A percentile compares a stretch with the other conserved stretches of the same genome.
Conservation (phyloP, 1,284 basidiomycete species). For the Vanrija humicola region DNA sequence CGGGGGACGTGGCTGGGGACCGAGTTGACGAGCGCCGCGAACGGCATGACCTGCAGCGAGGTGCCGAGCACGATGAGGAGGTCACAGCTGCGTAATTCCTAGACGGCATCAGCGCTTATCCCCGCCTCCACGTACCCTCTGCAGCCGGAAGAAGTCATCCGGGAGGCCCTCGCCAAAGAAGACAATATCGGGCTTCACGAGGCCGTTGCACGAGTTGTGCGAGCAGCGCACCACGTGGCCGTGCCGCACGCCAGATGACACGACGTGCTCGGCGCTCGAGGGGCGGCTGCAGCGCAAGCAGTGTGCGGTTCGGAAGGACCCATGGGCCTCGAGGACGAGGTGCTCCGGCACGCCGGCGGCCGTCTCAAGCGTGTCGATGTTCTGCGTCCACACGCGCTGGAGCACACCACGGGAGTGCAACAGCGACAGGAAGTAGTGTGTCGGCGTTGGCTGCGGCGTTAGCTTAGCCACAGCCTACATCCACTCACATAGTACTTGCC, state of each 20-base stretch:
- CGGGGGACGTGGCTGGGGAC: constrained; percentile 50
- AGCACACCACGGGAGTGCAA: constrained; percentile 34
- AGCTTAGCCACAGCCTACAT: background rate
- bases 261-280: constrained; percentile 62
- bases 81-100: constrained; percentile 57
- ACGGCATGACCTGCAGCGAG: constrained; percentile 59
- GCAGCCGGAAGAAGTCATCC: constrained; percentile 43
- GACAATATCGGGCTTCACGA: constrained; percentile 90
- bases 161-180: constrained; percentile 76
- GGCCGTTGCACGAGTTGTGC: constrained; percentile 55
- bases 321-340: constrained; percentile 89
- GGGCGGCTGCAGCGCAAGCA: constrained; percentile 66
- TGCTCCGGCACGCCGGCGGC: constrained; percentile 70
- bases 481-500: constrained; percentile 41
- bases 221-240: constrained; percentile 63
- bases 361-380: constrained; percentile 87
- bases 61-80: constrained; percentile 90
- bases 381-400: constrained; percentile 44
- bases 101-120: background rate
- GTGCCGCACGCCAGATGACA: constrained; percentile 59
- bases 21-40: constrained; percentile 53
- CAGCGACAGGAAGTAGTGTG: constrained; percentile 78
- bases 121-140: constrained; percentile 24
- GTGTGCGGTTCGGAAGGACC: constrained; percentile 75
- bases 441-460: constrained; percentile 65